Conservation (phyloP, 164 flowering plant species). For the Tetrastigma voinierianum region DNA sequence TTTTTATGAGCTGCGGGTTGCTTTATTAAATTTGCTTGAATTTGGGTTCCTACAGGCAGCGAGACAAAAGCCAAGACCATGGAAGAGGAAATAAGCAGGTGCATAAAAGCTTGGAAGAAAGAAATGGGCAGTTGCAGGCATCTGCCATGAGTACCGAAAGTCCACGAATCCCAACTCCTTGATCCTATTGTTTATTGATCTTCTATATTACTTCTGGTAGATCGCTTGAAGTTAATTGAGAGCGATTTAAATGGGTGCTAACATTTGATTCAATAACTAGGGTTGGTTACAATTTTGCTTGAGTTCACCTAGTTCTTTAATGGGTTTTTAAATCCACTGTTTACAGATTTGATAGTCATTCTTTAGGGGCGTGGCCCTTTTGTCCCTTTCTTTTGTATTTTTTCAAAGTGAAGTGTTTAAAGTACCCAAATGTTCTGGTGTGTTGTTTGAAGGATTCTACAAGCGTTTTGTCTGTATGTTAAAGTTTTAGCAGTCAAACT, state of each 20-base stretch:
- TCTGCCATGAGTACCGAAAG: constrained; percentile 62
- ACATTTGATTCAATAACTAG: too few relatives aligned
- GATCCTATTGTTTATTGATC: too few relatives aligned
- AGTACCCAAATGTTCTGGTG: constrained; percentile 1
- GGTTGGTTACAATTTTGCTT: too few relatives aligned
- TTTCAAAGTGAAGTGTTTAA: constrained; percentile 13
- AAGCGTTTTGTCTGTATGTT: not conserved
- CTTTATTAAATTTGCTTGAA: not conserved
- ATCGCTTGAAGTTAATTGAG: too few relatives aligned
- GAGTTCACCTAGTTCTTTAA: not conserved
- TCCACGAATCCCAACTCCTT: not conserved
- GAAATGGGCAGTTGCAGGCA: constrained; percentile 51
- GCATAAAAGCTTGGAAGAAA: constrained; percentile 72
- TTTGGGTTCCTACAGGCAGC: constrained; percentile 44
- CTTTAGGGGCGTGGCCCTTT: constrained; percentile 11
- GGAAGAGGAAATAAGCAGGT: constrained; percentile 63
- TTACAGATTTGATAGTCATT: not conserved
- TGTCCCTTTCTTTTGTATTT: constrained; percentile 20
- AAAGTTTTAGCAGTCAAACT: too few relatives aligned
- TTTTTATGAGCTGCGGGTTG: not conserved
- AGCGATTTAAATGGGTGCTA: too few relatives aligned
- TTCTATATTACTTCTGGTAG: too few relatives aligned
- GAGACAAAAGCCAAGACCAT: constrained; percentile 55
- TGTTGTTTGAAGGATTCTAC: constrained; percentile 8
- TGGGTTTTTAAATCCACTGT: constrained; percentile 2